A percentile compares a stretch with the other conserved stretches of the same genome.
Evolutionary conservation across 345 rosid species (phyloP).

Genomic region (Brassica carinata): DNA sequence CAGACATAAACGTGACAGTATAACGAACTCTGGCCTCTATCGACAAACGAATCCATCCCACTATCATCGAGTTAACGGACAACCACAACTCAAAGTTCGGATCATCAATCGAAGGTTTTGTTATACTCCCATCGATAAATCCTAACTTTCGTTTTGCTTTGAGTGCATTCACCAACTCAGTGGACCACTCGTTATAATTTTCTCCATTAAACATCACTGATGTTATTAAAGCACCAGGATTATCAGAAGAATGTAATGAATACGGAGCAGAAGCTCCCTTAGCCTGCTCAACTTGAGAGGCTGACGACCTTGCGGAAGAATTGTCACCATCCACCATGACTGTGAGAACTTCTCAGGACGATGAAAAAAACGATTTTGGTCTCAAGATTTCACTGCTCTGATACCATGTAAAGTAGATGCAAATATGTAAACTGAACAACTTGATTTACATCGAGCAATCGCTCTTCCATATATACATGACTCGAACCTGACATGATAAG

Average conservation of each 20-base stretch:
- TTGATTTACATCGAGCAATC: too few species aligned
- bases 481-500: too few species aligned
- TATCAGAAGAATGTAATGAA: neutral
- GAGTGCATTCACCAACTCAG: neutral
- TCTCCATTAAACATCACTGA: neutral
- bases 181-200: neutral
- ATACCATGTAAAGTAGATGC: too few species aligned
- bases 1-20: neutral
- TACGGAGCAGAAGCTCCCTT: too few species aligned
- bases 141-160: neutral
- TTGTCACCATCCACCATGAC: neutral
- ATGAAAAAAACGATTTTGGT: too few species aligned
- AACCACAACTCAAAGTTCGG: neutral
- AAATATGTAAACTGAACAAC: too few species aligned
- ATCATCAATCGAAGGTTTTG: neutral
- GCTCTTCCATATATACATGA: too few species aligned
- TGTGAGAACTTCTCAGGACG: too few species aligned
- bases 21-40: neutral
- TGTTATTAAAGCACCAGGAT: neutral
- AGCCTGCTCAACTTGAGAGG: neutral
- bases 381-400: too few species aligned
- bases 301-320: neutral
- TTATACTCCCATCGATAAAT: neutral
- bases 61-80: neutral
- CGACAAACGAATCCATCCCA: neutral